Base-by-base conservation (phyloP, 495 filamentous ascomycete species). In the Ramalina intermedia region DNA sequence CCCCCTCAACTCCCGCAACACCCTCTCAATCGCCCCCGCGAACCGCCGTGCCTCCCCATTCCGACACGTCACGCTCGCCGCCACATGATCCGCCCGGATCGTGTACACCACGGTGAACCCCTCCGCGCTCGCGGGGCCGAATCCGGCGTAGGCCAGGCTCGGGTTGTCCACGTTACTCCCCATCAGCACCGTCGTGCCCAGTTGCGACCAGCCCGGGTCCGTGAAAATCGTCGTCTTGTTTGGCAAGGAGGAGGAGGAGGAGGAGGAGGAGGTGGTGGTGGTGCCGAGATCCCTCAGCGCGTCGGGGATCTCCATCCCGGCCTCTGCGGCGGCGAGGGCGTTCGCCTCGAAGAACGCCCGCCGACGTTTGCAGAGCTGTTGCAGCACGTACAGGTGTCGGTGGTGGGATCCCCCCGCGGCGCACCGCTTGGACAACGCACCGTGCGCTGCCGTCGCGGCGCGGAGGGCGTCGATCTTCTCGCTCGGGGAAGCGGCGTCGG, bases 261-360 rank as follows among this genome's bases (percentile, higher is more conserved):
- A 20, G 18, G 18, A 20, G 18, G 18, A 20, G 18, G n/a, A n/a
- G n/a, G n/a, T n/a, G n/a, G n/a, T n/a, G 35, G 17, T 5, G 24
- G 26, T 26, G 9, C 14, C 27, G 6, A 16, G 20, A 1, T 14
- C 12, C 20, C 36, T 14, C 8, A 36, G 33, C 4, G 8, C 16
- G 39, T 12, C 39, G 17, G 17, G 17, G 21, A 18, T 41, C 4
- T 12, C 27, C 3, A 16, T 3, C 0, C 23, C 43, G 2, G 16
- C 33, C 7, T 33, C 29, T 1, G 45, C 17, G 6, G 45, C 17
- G 18, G 45, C 23, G 7, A 49, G 12, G 17, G n/a, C 37, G 14
- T 49, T 49, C 9, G 33, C 47, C 48, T 52, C 48, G n/a, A 52
- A 26, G 50, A 52, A 52, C 5, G 50, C 50, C 8, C 47, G 48